Conservation (phyloP, 2,329 filamentous ascomycete species). For the Xylariaceae sp. region DNA sequence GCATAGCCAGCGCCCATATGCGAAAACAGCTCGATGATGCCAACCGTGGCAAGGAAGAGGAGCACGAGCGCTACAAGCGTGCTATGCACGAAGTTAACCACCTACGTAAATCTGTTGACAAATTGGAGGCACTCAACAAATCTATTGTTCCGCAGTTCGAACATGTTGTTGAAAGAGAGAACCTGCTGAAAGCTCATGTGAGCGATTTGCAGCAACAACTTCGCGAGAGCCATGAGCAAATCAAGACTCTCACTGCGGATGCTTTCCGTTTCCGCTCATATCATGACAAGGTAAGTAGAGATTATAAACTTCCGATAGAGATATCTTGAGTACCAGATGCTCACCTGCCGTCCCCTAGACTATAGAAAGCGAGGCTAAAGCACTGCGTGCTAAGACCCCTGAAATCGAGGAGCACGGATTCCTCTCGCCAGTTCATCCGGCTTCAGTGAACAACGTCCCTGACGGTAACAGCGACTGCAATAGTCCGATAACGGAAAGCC, state of each 20-base stretch:
- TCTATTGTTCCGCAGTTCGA: constrained; percentile 1
- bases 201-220: constrained; percentile 12
- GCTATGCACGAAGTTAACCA: constrained; percentile 6
- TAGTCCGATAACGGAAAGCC: constrained; percentile 1
- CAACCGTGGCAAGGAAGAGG: not conserved
- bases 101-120: constrained; percentile 3
- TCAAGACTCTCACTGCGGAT: constrained; percentile 12
- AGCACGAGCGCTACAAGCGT: constrained; percentile 17
- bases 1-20: constrained; percentile 10
- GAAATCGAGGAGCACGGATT: not conserved
- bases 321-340: not conserved
- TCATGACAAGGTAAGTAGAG: constrained; percentile 17
- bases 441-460: constrained; percentile 10
- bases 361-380: constrained; percentile 20
- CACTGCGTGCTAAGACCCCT: constrained; percentile 6
- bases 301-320: constrained; percentile 11
- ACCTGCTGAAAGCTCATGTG: constrained; percentile 19
- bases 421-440: constrained; percentile 2
- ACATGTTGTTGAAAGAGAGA: constrained; percentile 15
- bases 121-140: constrained; percentile 1
- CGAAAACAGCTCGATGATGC: constrained; percentile 21
- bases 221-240: constrained; percentile 10
- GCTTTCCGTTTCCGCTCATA: constrained; percentile 22
- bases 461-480: constrained; percentile 1
- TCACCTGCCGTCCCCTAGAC: constrained; percentile 18